Percentiles rank a stretch among this genome's conserved stretches.
Conservation (phyloP, 2,329 filamentous ascomycete species). For the Simplicillium aogashimaense region DNA sequence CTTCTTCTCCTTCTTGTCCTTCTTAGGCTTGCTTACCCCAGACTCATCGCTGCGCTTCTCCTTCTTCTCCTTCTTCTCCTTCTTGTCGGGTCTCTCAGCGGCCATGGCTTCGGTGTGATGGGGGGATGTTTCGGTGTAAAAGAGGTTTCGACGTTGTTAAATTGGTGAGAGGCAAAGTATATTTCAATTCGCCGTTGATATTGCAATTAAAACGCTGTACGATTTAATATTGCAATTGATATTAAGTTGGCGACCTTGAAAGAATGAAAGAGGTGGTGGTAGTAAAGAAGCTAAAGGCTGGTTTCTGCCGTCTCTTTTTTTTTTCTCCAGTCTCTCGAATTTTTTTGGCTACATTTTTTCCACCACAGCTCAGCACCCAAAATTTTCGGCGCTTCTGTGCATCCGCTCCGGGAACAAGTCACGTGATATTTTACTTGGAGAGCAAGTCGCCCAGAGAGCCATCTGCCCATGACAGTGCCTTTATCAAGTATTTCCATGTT, state of each 20-base stretch:
- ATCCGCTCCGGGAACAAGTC: background rate
- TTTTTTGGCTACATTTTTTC: background rate
- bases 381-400: background rate
- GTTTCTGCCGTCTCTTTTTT: background rate
- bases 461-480: no score
- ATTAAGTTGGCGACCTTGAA: background rate
- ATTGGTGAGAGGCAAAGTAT: background rate
- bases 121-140: background rate
- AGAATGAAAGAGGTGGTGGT: background rate
- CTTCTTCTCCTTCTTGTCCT: conserved; percentile 58
- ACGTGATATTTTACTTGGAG: background rate
- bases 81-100: conserved; percentile 37
- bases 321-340: background rate
- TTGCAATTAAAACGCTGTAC: background rate
- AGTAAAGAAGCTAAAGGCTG: background rate
- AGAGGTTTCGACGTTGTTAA: background rate
- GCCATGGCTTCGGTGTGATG: conserved; percentile 26
- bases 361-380: background rate
- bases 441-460: no score
- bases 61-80: conserved; percentile 51
- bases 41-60: conserved; percentile 48
- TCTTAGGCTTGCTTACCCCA: conserved; percentile 43
- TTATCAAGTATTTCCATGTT: no score
- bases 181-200: background rate
- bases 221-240: background rate